Conservation (phyloP, 2,329 filamentous ascomycete species). For the Claviceps arundinis region DNA sequence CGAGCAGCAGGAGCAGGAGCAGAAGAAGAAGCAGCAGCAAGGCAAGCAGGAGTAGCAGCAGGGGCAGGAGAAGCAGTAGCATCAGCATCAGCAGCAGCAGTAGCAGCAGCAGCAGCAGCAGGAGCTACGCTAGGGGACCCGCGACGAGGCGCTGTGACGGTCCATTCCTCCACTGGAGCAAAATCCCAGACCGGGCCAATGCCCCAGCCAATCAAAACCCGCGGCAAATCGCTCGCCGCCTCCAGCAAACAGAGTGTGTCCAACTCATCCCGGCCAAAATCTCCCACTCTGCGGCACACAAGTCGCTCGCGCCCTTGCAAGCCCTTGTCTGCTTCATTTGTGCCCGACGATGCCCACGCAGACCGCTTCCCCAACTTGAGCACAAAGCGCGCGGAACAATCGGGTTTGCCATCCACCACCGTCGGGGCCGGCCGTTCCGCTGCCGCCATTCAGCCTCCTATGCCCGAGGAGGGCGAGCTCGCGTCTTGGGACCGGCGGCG, state of each 20-base stretch:
- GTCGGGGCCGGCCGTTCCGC: constrained; percentile 5
- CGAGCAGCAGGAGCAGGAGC: background rate
- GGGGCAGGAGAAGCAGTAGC: background rate
- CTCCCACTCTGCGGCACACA: constrained; percentile 14
- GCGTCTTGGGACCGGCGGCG: constrained; percentile 22
- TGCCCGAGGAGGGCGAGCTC: constrained; percentile 17
- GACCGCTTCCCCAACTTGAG: constrained; percentile 20
- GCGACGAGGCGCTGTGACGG: constrained; percentile 1
- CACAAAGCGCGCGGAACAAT: constrained; percentile 11
- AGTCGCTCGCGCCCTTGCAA: constrained; percentile 11
- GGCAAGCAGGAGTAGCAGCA: background rate
- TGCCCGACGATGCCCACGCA: constrained; percentile 18
- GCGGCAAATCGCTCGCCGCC: constrained; percentile 26
- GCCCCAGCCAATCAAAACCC: constrained; percentile 18
- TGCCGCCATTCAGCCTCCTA: constrained; percentile 13
- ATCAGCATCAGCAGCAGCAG: constrained; percentile 1
- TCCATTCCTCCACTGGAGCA: constrained; percentile 8
- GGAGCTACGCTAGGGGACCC: background rate
- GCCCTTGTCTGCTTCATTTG: constrained; percentile 10
- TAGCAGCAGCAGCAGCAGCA: background rate
- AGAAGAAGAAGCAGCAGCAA: background rate
- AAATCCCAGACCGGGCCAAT: constrained; percentile 24
- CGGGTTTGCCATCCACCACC: background rate
- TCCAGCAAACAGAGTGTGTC: constrained; percentile 23
- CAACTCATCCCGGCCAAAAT: constrained; percentile 25